Evolutionary conservation across 2,329 filamentous ascomycete species (phyloP), one percentile per base, ranked within the genome.

Genomic region (Calonectria honghensis): DNA sequence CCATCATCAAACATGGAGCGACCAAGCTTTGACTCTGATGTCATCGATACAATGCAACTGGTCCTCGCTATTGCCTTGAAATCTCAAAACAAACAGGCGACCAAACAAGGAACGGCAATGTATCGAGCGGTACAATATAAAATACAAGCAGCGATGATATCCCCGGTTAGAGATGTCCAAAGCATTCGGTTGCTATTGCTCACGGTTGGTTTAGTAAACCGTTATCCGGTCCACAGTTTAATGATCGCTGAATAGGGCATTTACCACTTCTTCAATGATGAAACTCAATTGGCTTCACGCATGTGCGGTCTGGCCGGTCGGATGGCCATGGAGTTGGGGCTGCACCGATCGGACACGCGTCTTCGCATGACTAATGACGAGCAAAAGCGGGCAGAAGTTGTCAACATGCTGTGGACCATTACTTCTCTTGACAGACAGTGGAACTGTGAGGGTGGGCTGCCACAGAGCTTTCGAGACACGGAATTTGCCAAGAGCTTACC

Each of bases 401-500:
- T 41, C 27, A 63, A 63, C 14, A 29, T 63, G 27, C 18, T 63
- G 20, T 63, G 57, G 57, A 39, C 57, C 7, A 41, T 63, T 16
- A 14, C 39, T 29, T 24, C 27, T 6, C 57, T 63, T 20, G 57
- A 63, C 16, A 37, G 57, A 18, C 57, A 63, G n/a, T 63, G 57
- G 37, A 63, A 41, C 31, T 63, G 35, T 13, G 57, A 63, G 20
- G 57, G 32, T 20, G 57, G 57, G 1, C 24, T 63, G 5, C 57
- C 57, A 16, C 57, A 63, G 20, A 63, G 31, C 3, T 63, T 63
- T 10, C 35, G 24, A 63, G 57, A 63, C 32, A 41, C n/a, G n/a
- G 57, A 63, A 31, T 63, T 63, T 63, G 57, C 37, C 35, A 41
- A 41, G 11, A 41, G 24, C 5, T 39, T 63, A 18, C 57, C 57